Evolutionary conservation across 176 grass and related monocot genomes (phyloP).

Genomic region (Ensete ventricosum): DNA sequence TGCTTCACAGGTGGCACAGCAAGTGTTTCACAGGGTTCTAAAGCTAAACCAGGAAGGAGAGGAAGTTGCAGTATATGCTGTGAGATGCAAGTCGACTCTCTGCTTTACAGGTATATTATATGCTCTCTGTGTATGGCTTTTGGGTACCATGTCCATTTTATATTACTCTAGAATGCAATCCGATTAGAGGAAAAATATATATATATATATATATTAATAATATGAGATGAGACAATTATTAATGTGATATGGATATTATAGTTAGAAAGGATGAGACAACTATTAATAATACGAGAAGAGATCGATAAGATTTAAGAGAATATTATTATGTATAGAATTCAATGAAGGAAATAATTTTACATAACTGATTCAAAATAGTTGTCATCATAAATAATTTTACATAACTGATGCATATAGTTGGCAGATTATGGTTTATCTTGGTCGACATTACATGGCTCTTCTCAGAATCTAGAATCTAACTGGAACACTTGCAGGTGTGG

Average conservation of each 20-base stretch:
- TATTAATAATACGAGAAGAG: too few relatives aligned
- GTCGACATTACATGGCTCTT: background rate
- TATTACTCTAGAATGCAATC: background rate
- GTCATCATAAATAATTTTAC: background rate
- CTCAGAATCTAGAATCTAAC: background rate
- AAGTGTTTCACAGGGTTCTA: constrained; percentile 29
- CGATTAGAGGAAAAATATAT: too few relatives aligned
- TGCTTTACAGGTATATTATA: constrained; percentile 92
- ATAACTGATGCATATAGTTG: background rate
- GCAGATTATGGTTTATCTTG: background rate
- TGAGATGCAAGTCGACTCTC: constrained; percentile 65
- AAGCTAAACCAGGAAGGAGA: constrained; percentile 33
- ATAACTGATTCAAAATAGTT: too few relatives aligned
- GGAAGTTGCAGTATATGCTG: constrained; percentile 68
- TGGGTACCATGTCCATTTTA: background rate
- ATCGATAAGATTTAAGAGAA: too few relatives aligned
- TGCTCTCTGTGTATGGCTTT: background rate
- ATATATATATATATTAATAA: background rate
- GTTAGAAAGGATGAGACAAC: too few relatives aligned
- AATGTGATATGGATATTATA: background rate
- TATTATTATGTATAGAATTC: too few relatives aligned
- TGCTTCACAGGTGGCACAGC: constrained; percentile 33
- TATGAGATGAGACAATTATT: background rate
- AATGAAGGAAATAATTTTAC: too few relatives aligned
- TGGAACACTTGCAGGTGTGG: constrained; percentile 52